Conservation (phyloP, 495 filamentous ascomycete species). For the Penicillium chermesinum region DNA sequence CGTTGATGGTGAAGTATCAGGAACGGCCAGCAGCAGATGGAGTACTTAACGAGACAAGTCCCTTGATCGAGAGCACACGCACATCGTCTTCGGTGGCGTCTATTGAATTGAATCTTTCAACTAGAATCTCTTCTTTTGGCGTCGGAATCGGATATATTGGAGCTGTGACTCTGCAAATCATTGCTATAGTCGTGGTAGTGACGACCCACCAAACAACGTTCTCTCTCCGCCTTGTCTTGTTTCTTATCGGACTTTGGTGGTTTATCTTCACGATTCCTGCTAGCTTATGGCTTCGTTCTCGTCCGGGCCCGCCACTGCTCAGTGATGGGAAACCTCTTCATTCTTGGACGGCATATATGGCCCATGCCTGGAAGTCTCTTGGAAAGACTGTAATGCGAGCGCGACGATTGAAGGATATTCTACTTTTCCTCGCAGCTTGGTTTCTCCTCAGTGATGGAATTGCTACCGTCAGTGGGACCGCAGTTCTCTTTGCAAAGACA, state of each 20-base stretch:
- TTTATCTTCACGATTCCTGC: conserved; percentile 85
- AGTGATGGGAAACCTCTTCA: conserved; percentile 34
- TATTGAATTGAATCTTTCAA: conserved; percentile 68
- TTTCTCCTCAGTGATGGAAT: conserved; percentile 92
- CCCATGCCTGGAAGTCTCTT: conserved; percentile 79
- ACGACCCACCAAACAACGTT: conserved; percentile 67
- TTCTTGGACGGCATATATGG: conserved; percentile 59
- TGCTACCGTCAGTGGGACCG: conserved; percentile 91
- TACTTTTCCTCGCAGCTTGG: conserved; percentile 87
- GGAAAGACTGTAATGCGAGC: conserved; percentile 75
- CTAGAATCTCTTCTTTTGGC: conserved; percentile 79
- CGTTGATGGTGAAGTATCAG: conserved; percentile 32
- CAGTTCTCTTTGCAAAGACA: conserved; percentile 93
- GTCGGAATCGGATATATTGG: conserved; percentile 89
- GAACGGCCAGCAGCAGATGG: conserved; percentile 10
- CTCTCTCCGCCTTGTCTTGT: conserved; percentile 76
- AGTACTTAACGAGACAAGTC: conserved; percentile 16
- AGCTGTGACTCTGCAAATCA: conserved; percentile 70
- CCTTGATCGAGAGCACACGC: not conserved
- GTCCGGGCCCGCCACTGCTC: conserved; percentile 77
- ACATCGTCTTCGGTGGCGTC: conserved; percentile 35
- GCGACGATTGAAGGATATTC: conserved; percentile 73
- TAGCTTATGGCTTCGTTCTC: conserved; percentile 80
- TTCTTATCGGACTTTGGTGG: conserved; percentile 93
- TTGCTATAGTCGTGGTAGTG: conserved; percentile 68